Evolutionary conservation across 2,329 filamentous ascomycete genomes (phyloP), one percentile per base, ranked within the genome.

Genomic region (Akanthomyces lecanii): DNA sequence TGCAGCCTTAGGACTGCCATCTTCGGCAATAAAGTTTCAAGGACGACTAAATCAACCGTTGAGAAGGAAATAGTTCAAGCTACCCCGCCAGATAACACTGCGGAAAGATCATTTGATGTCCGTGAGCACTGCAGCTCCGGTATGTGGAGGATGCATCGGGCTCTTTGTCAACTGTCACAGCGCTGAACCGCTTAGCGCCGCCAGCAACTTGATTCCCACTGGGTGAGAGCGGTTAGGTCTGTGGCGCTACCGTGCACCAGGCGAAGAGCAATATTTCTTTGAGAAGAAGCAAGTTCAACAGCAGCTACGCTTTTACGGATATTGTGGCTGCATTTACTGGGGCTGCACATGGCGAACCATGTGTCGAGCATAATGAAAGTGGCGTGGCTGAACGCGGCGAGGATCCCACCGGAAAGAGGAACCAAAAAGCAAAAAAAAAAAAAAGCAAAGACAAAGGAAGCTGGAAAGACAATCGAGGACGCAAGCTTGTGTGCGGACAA

Each of bases 301-400:
- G n/a, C 42, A 21, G n/a, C 38, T 21, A 45, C 18, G 5, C 18
- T 8, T 45, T 45, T 21, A 30, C 28, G 28, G 28, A 30, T 45
- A 45, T 21, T n/a, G 18, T 45, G n/a, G 42, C n/a, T 45, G n/a
- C 18, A 45, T 45, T 21, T 5, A 45, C 18, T 45, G 28, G 50
- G 18, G 54, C 16, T 45, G 54, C 38, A 45, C 54, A 56, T 56
- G 54, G 54, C 54, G 54, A 60, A 60, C 57, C 47, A 60, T 51
- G 56, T 59, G 56, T 59, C 56, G 36, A 51, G 57, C 57, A 59
- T 48, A 18, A 59, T 36, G 10, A n/a, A 40, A n/a, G 54, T 59
- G 57, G 57, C 36, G 45, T 51, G 47, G 57, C 57, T 60, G 57
- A 51, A 60, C 28, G 57, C 47, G 36, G 56, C 23, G 44, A 50